phyloP scores from a whole-genome alignment of 768 basidiomycete species.

The Clitopilus hobsonii region DNA sequence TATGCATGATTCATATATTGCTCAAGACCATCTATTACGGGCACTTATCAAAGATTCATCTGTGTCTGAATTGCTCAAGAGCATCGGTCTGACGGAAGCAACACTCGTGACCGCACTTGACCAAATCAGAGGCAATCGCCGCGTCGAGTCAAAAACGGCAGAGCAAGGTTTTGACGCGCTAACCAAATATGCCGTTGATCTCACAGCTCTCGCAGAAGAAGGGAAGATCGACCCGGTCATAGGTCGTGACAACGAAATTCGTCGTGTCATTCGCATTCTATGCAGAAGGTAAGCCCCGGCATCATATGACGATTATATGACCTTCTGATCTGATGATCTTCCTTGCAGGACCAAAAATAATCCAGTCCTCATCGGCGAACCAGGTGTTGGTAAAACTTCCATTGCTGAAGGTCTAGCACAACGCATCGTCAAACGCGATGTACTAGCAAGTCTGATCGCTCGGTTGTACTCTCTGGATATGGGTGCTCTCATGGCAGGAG shows the following conservation, averaged over 20 bases:
- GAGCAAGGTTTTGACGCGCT: conserved; percentile 94
- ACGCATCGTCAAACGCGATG: conserved; percentile 91
- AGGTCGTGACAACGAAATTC: conserved; percentile 89
- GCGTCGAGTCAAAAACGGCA: conserved; percentile 80
- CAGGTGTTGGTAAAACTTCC: conserved; percentile 93
- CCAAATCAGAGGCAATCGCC: conserved; percentile 76
- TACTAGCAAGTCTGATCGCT: conserved; percentile 68
- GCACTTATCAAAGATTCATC: conserved; percentile 75
- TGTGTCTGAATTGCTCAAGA: conserved; percentile 68
- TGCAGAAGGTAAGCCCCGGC: conserved; percentile 54
- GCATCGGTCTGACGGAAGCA: conserved; percentile 66
- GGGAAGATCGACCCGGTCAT: conserved; percentile 97
- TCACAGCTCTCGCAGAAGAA: conserved; percentile 83
- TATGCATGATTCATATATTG: conserved; percentile 89
- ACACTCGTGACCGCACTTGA: conserved; percentile 72
- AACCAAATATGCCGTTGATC: conserved; percentile 81
- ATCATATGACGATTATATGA: not conserved
- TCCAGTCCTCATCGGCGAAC: conserved; percentile 94
- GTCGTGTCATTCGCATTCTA: conserved; percentile 78
- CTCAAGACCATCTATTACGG: conserved; percentile 87
- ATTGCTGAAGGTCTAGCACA: conserved; percentile 95
- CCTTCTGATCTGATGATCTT: not conserved
- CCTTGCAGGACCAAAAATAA: conserved; percentile 84
- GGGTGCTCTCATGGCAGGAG: conserved; percentile 93
- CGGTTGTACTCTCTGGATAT: conserved; percentile 86